Percentiles rank a stretch among this genome's conserved stretches.
Conservation (phyloP, 208 protist genomes). For the Crithidia mellificae region DNA sequence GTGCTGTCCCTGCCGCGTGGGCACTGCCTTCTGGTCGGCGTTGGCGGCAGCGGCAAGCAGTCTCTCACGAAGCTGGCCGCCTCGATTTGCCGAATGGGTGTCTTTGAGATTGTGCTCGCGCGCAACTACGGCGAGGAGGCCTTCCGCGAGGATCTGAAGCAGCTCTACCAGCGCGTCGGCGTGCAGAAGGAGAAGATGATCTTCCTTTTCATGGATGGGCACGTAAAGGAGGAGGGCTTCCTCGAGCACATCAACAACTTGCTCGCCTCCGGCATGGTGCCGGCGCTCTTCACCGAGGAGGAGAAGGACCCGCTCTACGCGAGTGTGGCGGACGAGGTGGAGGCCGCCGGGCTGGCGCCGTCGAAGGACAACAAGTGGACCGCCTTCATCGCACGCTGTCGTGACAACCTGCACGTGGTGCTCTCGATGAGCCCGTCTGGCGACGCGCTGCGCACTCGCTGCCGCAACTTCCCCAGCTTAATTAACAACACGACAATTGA, state of each 20-base stretch:
- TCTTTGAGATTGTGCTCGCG: slow-evolving; percentile 97
- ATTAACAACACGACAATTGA: slow-evolving; percentile 99
- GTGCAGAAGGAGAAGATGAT: slow-evolving; percentile 93
- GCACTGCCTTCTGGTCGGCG: slow-evolving; percentile 97
- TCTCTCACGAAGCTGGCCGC: slow-evolving; percentile 95
- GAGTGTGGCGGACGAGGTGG: slow-evolving; percentile 90
- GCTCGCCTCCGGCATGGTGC: slow-evolving; percentile 98
- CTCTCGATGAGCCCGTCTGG: slow-evolving; percentile 98
- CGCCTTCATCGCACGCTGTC: slow-evolving; percentile 97
- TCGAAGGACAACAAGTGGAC: slow-evolving; percentile 98
- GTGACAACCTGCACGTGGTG: slow-evolving; percentile 98
- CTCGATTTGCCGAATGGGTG: slow-evolving; percentile 92
- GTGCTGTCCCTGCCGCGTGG: slow-evolving; percentile 96
- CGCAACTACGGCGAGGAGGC: slow-evolving; percentile 96
- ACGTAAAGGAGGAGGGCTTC: slow-evolving; percentile 98
- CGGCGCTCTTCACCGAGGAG: slow-evolving; percentile 97
- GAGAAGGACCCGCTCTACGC: slow-evolving; percentile 97
- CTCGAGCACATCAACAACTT: slow-evolving; percentile 99
- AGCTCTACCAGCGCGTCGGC: slow-evolving; percentile 93
- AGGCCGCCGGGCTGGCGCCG: slow-evolving; percentile 74
- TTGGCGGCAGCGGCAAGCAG: slow-evolving; percentile 98
- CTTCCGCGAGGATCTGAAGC: slow-evolving; percentile 98
- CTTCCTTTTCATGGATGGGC: slow-evolving; percentile 98
- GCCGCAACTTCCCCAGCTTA: slow-evolving; percentile 98
- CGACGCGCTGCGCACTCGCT: slow-evolving; percentile 94